A percentile compares a stretch with the other conserved stretches of the same genome.
Conservation (phyloP, 2,329 filamentous ascomycete species). For the Fusarium setosum region DNA sequence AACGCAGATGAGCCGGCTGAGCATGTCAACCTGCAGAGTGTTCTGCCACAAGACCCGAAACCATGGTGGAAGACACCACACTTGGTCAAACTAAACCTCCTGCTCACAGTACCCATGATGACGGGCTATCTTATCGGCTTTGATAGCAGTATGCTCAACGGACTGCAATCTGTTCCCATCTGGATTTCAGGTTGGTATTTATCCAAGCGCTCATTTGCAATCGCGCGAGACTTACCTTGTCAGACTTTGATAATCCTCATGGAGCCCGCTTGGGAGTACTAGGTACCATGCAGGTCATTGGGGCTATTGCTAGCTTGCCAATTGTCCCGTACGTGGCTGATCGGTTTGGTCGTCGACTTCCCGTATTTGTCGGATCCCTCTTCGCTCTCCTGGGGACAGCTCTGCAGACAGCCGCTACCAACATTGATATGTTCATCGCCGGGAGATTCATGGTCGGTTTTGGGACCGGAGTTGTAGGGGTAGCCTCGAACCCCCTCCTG, state of each 20-base stretch:
- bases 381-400: not conserved
- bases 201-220: too few relatives aligned
- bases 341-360: not conserved
- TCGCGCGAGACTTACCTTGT: not conserved
- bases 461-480: not conserved
- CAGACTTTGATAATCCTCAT: not conserved
- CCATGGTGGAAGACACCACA: not conserved
- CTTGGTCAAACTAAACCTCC: not conserved
- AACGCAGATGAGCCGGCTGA: not conserved
- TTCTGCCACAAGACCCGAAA: not conserved
- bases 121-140: not conserved
- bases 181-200: not conserved
- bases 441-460: not conserved
- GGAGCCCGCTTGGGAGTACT: not conserved
- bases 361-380: not conserved
- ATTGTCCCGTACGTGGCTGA: not conserved
- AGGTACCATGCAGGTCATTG: slow-evolving; percentile 4
- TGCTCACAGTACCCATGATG: not conserved
- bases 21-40: not conserved
- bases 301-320: not conserved
- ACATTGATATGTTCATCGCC: not conserved
- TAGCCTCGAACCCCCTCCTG: not conserved
- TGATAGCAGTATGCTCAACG: slow-evolving; percentile 2
- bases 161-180: not conserved
- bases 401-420: not conserved